These are phyloP conservation scores for Penicillium sp. DNA, from an alignment of 2,329 filamentous ascomycete species.

Conservation along the genomic window DNA sequence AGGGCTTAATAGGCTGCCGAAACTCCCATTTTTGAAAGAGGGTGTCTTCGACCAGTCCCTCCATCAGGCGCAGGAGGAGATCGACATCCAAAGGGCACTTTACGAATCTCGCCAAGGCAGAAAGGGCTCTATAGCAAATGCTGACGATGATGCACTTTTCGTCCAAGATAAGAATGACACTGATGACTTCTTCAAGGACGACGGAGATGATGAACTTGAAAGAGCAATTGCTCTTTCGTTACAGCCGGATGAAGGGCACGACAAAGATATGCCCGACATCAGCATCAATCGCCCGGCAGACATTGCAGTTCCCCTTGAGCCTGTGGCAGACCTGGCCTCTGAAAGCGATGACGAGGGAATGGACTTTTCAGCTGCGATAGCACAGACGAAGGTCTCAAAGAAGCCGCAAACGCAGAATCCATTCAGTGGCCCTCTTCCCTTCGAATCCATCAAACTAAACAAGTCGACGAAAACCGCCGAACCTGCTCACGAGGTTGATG, in stretches of 20 bases:
- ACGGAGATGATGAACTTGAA: constrained; percentile 69
- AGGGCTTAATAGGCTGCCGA: constrained; percentile 78
- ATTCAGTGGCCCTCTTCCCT: constrained; percentile 79
- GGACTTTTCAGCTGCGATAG: constrained; percentile 71
- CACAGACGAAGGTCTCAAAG: constrained; percentile 62
- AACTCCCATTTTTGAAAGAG: constrained; percentile 43
- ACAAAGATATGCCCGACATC: constrained; percentile 37
- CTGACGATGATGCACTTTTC: constrained; percentile 53
- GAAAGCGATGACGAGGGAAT: constrained; percentile 68
- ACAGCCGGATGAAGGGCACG: constrained; percentile 44
- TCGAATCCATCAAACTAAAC: constrained; percentile 72
- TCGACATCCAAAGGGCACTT: constrained; percentile 45
- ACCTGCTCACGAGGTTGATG: constrained; percentile 50
- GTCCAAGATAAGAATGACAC: constrained; percentile 46
- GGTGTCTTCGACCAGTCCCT: constrained; percentile 37
- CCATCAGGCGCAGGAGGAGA: constrained; percentile 30
- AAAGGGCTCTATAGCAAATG: constrained; percentile 7
- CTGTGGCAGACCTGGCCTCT: constrained; percentile 29
- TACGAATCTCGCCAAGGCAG: constrained; percentile 39
- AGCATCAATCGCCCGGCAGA: constrained; percentile 46
- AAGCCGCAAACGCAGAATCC: constrained; percentile 44
- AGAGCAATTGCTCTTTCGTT: constrained; percentile 82
- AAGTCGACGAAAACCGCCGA: constrained; percentile 44
- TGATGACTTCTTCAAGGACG: constrained; percentile 54
- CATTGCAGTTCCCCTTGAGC: constrained; percentile 20